These are phyloP conservation scores for Candida yuanshanica DNA, from an alignment of 805 yeast genomes.

Conservation along the genomic window DNA sequence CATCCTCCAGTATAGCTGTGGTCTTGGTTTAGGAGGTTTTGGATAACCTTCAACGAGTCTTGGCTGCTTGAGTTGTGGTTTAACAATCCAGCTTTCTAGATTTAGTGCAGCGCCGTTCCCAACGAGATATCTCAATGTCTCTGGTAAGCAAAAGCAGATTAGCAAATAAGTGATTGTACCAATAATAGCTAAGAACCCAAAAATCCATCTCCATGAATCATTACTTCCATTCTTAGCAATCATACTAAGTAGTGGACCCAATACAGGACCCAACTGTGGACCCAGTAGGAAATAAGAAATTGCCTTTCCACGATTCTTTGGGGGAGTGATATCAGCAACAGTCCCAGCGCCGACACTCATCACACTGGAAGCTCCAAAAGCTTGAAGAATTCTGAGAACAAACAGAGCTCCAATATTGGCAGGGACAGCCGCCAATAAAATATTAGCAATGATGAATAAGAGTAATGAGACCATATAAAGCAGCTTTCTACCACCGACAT, in stretches of 20 bases:
- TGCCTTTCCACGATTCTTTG: slow-evolving; percentile 68
- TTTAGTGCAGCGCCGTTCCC: slow-evolving; percentile 39
- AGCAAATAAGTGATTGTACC: slow-evolving; percentile 48
- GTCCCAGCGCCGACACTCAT: slow-evolving; percentile 93
- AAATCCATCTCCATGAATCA: slow-evolving; percentile 73
- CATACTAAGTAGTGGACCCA: slow-evolving; percentile 81
- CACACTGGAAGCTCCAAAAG: slow-evolving; percentile 82
- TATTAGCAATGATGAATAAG: slow-evolving; percentile 54
- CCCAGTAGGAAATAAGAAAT: slow-evolving; percentile 85
- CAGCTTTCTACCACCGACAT: slow-evolving; percentile 59
- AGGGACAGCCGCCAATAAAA: slow-evolving; percentile 57
- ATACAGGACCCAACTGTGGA: slow-evolving; percentile 78
- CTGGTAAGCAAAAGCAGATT: slow-evolving; percentile 64
- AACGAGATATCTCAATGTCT: slow-evolving; percentile 65
- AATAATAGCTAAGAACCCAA: slow-evolving; percentile 69
- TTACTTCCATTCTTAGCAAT: slow-evolving; percentile 61
- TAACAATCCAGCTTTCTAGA: slow-evolving; percentile 21
- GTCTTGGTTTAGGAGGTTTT: slow-evolving; percentile 40
- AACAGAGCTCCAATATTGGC: slow-evolving; percentile 66
- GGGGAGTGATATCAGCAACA: slow-evolving; percentile 66
- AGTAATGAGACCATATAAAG: slow-evolving; percentile 51
- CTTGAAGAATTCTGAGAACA: slow-evolving; percentile 63
- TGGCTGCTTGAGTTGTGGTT: slow-evolving; percentile 26
- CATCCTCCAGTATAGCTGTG: slow-evolving; percentile 31
- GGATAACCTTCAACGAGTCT: slow-evolving; percentile 29